A percentile compares a stretch with the other conserved stretches of the same genome.
Evolutionary conservation across 2,329 filamentous ascomycete species (phyloP).

Genomic region (Sporothrix schenckii): DNA sequence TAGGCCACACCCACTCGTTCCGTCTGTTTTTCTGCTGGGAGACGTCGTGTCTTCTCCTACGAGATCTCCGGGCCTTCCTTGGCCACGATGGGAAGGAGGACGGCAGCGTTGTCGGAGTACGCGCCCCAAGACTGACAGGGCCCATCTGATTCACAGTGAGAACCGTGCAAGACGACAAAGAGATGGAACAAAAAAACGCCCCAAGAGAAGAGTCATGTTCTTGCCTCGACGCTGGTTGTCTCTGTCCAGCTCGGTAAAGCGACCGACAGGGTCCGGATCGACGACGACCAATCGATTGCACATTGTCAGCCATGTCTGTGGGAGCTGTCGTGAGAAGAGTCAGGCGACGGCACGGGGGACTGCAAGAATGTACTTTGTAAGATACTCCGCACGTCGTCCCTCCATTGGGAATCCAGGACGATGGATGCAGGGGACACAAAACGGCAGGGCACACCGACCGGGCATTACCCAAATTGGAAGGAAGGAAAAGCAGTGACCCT

Average conservation of each 20-base stretch:
- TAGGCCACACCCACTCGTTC: not conserved
- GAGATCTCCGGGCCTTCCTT: slow-evolving; percentile 19
- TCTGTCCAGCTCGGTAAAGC: slow-evolving; percentile 2
- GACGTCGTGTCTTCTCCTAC: slow-evolving; percentile 23
- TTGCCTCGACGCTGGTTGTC: not conserved
- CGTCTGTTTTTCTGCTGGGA: slow-evolving; percentile 1
- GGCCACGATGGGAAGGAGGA: slow-evolving; percentile 6
- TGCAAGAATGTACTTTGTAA: too few relatives aligned
- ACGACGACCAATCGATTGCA: slow-evolving; percentile 18
- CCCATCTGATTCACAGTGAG: not conserved
- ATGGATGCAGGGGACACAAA: slow-evolving; percentile 1
- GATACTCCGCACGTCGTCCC: too few relatives aligned
- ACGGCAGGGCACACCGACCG: not conserved
- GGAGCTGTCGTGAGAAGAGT: not conserved
- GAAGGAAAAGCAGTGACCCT: not conserved
- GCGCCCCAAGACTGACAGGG: not conserved
- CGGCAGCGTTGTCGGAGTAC: not conserved
- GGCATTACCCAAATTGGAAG: slow-evolving; percentile 17
- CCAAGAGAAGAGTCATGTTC: slow-evolving; percentile 5
- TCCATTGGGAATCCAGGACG: not conserved
- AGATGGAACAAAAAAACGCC: not conserved
- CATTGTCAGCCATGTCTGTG: not conserved
- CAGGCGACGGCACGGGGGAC: too few relatives aligned
- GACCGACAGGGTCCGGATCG: not conserved
- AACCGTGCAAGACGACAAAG: not conserved